Evolutionary conservation across 2,329 filamentous ascomycete genomes (phyloP).

Genomic region (Penicillium sp.): DNA sequence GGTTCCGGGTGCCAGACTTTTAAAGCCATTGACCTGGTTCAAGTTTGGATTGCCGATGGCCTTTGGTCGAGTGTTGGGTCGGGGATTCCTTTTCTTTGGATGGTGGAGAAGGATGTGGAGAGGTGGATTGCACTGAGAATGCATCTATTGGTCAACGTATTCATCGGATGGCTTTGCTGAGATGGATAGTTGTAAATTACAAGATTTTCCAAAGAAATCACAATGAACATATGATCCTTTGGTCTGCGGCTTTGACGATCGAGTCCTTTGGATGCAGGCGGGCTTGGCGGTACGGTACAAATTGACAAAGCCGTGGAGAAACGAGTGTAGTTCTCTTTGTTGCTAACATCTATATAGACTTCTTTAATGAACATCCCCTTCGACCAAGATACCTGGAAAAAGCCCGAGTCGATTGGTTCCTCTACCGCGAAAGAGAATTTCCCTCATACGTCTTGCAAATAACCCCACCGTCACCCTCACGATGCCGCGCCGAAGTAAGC

Average conservation of each 20-base stretch:
- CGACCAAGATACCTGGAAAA: no score
- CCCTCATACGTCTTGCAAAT: no score
- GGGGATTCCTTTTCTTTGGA: slow-evolving; percentile 23
- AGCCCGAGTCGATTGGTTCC: no score
- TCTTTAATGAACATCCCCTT: no score
- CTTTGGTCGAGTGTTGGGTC: slow-evolving; percentile 28
- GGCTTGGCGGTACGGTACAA: neutral
- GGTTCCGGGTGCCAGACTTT: slow-evolving; percentile 13
- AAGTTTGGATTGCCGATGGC: slow-evolving; percentile 27
- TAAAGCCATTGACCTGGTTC: slow-evolving; percentile 26
- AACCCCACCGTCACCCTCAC: no score
- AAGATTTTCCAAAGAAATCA: neutral
- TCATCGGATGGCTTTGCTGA: no score
- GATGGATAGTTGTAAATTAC: neutral
- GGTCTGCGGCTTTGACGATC: neutral
- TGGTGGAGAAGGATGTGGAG: slow-evolving; percentile 22
- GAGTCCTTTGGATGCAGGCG: neutral
- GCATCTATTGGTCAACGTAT: neutral
- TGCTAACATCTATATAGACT: no score
- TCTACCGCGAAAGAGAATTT: no score
- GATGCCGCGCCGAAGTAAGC: no score
- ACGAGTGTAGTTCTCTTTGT: no score
- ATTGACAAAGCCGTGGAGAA: no score
- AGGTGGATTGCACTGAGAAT: neutral
- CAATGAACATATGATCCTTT: neutral